Evolutionary conservation across 2,329 filamentous ascomycete species (phyloP).

Genomic region (Fusarium sp.): DNA sequence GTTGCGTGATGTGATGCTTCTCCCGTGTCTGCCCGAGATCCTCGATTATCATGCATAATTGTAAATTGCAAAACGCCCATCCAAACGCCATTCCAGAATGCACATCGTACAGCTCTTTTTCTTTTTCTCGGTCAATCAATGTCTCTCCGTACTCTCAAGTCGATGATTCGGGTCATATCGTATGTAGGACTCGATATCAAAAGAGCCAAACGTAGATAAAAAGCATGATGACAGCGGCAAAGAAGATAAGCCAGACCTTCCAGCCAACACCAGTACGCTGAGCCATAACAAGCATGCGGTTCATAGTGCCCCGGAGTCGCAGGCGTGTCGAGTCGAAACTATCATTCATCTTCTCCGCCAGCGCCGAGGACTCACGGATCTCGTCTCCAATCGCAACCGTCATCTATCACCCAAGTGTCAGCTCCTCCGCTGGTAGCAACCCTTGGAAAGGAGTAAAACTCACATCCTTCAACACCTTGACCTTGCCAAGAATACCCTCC

Average conservation of each 20-base stretch:
- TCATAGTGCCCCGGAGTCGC: slow-evolving; percentile 91
- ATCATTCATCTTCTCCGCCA: slow-evolving; percentile 97
- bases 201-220: slow-evolving; percentile 96
- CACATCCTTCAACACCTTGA: slow-evolving; percentile 89
- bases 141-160: neutral
- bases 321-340: slow-evolving; percentile 87
- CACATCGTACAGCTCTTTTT: slow-evolving; percentile 24
- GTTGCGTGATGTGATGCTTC: slow-evolving; percentile 30
- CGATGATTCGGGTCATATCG: neutral
- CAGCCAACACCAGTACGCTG: slow-evolving; percentile 94
- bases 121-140: neutral
- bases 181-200: slow-evolving; percentile 53
- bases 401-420: slow-evolving; percentile 66
- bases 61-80: slow-evolving; percentile 27
- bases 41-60: slow-evolving; percentile 28
- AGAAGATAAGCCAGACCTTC: slow-evolving; percentile 94
- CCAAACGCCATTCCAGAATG: slow-evolving; percentile 44
- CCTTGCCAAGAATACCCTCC: slow-evolving; percentile 90
- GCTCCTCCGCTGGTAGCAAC: neutral
- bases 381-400: slow-evolving; percentile 94
- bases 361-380: slow-evolving; percentile 87
- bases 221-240: slow-evolving; percentile 81
- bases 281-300: slow-evolving; percentile 95
- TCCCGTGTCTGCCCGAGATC: slow-evolving; percentile 20
- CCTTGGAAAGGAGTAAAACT: slow-evolving; percentile 51